Conservation (phyloP, 2,329 filamentous ascomycete genomes). For the Aspergillus cejpii region DNA sequence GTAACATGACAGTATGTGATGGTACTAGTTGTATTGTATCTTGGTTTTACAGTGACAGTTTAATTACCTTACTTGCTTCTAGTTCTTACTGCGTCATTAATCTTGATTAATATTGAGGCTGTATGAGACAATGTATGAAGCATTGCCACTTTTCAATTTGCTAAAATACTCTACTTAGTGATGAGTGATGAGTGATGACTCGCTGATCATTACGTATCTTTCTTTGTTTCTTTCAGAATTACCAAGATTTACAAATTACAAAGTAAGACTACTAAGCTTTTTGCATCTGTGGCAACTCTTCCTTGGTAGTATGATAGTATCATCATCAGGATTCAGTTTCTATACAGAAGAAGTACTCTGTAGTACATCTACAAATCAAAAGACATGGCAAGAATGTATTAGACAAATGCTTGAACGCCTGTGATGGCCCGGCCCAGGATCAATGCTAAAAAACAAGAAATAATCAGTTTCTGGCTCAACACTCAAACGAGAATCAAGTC, state of each 20-base stretch:
- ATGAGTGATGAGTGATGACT: background rate
- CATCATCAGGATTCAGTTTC: background rate
- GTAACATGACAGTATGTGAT: background rate
- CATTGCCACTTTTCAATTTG: background rate
- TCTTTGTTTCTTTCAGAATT: background rate
- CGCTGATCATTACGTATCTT: background rate
- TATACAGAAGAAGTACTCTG: no score
- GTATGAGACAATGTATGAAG: background rate
- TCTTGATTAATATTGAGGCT: background rate
- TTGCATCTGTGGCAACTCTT: no score
- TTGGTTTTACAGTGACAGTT: no score
- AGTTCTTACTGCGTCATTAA: background rate
- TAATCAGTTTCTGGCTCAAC: slow-evolving; percentile 2
- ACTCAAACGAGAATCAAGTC: background rate
- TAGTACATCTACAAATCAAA: no score
- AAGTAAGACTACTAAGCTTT: background rate
- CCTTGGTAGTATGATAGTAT: no score
- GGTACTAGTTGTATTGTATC: background rate
- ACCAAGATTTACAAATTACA: background rate
- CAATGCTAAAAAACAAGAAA: slow-evolving; percentile 46
- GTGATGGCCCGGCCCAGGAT: slow-evolving; percentile 64
- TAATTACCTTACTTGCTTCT: background rate
- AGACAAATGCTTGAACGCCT: slow-evolving; percentile 73
- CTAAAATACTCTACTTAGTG: background rate
- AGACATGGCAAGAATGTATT: slow-evolving; percentile 22